Conservation (phyloP, 2,329 filamentous ascomycete genomes). For the Sclerotinia subarctica region DNA sequence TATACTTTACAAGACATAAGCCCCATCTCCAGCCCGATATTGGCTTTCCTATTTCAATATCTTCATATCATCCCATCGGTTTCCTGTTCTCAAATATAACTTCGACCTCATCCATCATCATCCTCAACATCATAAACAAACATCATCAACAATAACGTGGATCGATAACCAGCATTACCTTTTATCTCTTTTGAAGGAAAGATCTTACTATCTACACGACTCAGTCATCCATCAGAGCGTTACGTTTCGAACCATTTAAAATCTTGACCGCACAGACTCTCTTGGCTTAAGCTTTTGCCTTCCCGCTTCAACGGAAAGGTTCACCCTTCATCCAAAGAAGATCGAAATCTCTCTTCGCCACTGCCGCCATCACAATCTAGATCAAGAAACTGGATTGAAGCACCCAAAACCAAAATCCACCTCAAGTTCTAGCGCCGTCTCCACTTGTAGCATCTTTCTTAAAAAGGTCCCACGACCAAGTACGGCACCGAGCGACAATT, state of each 20-base stretch:
- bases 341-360: slow-evolving; percentile 6
- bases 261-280: slow-evolving; percentile 1
- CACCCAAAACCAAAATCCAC: slow-evolving; percentile 8
- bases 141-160: neutral
- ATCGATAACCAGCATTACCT: neutral
- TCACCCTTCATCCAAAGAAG: slow-evolving; percentile 18
- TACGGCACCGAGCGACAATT: slow-evolving; percentile 16
- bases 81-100: slow-evolving; percentile 14
- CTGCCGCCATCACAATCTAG: slow-evolving; percentile 18
- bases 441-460: slow-evolving; percentile 20
- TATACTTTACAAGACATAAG: slow-evolving; percentile 20
- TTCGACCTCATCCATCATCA: slow-evolving; percentile 13
- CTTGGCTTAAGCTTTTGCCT: slow-evolving; percentile 1
- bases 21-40: slow-evolving; percentile 18
- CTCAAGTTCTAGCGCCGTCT: slow-evolving; percentile 11
- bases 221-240: slow-evolving; percentile 11
- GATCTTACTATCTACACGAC: slow-evolving; percentile 9
- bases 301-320: slow-evolving; percentile 11
- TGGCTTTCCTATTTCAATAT: slow-evolving; percentile 15
- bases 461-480: slow-evolving; percentile 15
- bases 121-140: neutral
- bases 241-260: slow-evolving; percentile 8
- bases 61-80: slow-evolving; percentile 14
- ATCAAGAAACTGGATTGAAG: slow-evolving; percentile 9
- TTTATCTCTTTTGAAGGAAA: slow-evolving; percentile 9